phyloP scores from a whole-genome alignment of 176 grass and related monocot genomes.

The Eleusine coracana region DNA sequence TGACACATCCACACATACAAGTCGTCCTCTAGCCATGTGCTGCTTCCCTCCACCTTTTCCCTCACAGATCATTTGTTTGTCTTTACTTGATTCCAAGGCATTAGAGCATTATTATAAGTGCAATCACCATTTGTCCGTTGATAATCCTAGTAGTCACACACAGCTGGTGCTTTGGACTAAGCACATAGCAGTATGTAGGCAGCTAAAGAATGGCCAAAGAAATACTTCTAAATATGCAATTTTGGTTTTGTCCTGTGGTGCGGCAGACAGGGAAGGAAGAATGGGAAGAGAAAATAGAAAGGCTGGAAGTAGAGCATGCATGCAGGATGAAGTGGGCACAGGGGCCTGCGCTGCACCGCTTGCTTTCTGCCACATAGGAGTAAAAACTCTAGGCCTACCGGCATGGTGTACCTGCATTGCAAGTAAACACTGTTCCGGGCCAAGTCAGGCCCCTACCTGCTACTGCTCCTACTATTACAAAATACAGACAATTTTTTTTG shows the following conservation, averaged over 20 bases:
- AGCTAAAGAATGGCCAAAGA: not conserved
- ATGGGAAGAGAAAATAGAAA: not conserved
- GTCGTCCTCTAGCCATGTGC: slow-evolving; percentile 42
- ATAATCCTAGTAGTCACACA: slow-evolving; percentile 5
- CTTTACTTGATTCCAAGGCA: slow-evolving; percentile 50
- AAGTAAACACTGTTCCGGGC: slow-evolving; percentile 1
- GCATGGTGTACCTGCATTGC: slow-evolving; percentile 10
- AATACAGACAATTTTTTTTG: too few relatives aligned
- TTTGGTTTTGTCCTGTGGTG: slow-evolving; percentile 33
- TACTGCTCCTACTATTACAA: not conserved
- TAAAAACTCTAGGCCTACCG: slow-evolving; percentile 26
- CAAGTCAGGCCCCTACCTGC: not conserved
- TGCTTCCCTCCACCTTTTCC: slow-evolving; percentile 37
- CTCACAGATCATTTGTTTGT: slow-evolving; percentile 54
- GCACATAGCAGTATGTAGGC: not conserved
- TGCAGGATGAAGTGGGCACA: slow-evolving; percentile 41
- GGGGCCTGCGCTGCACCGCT: slow-evolving; percentile 9
- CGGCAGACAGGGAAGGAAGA: slow-evolving; percentile 38
- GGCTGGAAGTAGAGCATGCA: slow-evolving; percentile 35
- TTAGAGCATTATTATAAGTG: slow-evolving; percentile 3
- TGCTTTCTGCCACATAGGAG: slow-evolving; percentile 34
- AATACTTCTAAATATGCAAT: not conserved
- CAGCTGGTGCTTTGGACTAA: slow-evolving; percentile 28
- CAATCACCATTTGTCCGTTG: slow-evolving; percentile 27
- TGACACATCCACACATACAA: slow-evolving; percentile 21